A percentile compares a stretch with the other conserved stretches of the same genome.
phyloP scores from a whole-genome alignment of 2,329 filamentous ascomycete species.

The Xylaria hypoxylon region DNA sequence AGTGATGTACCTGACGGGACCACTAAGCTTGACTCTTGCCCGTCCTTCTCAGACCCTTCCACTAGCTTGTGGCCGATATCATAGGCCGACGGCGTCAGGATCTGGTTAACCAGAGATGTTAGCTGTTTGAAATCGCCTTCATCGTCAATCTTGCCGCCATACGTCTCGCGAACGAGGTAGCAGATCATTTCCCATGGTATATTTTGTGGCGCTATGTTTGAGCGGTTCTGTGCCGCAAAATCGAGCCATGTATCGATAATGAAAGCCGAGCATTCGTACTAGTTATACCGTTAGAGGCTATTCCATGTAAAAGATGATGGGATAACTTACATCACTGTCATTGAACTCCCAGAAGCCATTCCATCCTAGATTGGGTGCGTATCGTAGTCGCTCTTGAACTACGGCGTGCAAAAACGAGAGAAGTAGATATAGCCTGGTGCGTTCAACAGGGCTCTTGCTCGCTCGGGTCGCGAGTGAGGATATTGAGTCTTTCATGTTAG shows the following conservation, averaged over 20 bases:
- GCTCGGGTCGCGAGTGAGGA: slow-evolving; percentile 81
- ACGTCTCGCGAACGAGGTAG: slow-evolving; percentile 90
- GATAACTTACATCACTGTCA: slow-evolving; percentile 88
- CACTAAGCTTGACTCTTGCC: slow-evolving; percentile 70
- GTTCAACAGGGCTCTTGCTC: slow-evolving; percentile 87
- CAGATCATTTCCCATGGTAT: slow-evolving; percentile 98
- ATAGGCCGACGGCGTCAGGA: slow-evolving; percentile 89
- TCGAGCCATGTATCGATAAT: slow-evolving; percentile 98
- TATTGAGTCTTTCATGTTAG: slow-evolving; percentile 99
- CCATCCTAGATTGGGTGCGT: slow-evolving; percentile 94
- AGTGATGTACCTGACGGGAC: slow-evolving; percentile 85
- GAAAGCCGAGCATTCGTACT: slow-evolving; percentile 97
- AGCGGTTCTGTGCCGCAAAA: slow-evolving; percentile 81
- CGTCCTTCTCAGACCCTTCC: slow-evolving; percentile 68
- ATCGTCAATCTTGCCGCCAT: slow-evolving; percentile 97
- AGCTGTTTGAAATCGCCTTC: slow-evolving; percentile 84
- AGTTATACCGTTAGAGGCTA: slow-evolving; percentile 43
- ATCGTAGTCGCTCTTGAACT: slow-evolving; percentile 92
- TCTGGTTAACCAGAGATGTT: slow-evolving; percentile 75
- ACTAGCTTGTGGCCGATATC: slow-evolving; percentile 93
- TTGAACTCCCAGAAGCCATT: slow-evolving; percentile 99
- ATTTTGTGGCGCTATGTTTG: slow-evolving; percentile 92
- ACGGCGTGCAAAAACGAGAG: slow-evolving; percentile 96
- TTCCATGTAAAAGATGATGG: background rate
- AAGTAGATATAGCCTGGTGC: slow-evolving; percentile 87